Evolutionary conservation across 768 basidiomycete genomes (phyloP).

Genomic region (Lentinula aciculospora): DNA sequence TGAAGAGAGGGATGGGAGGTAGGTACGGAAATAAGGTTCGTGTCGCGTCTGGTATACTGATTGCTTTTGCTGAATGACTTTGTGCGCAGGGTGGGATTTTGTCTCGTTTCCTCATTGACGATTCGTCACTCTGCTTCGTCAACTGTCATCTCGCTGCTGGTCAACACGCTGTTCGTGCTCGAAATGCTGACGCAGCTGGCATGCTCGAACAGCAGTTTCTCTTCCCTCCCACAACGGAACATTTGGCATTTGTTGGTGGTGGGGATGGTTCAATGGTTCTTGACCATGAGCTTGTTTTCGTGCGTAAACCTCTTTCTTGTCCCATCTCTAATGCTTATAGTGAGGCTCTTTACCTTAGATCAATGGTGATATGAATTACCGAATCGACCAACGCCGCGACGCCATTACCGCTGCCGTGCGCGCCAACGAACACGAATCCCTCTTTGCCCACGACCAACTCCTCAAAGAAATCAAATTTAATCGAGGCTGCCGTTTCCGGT

Average conservation of each 20-base stretch:
- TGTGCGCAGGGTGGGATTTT: slow-evolving; percentile 75
- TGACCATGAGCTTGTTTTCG: slow-evolving; percentile 93
- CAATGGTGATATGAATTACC: slow-evolving; percentile 95
- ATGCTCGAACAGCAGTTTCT: slow-evolving; percentile 80
- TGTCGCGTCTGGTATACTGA: background rate
- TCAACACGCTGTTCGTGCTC: slow-evolving; percentile 71
- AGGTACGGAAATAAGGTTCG: slow-evolving; percentile 91
- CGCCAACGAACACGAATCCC: slow-evolving; percentile 54
- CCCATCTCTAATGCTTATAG: background rate
- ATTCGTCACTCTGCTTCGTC: slow-evolving; percentile 90
- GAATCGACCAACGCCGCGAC: slow-evolving; percentile 90
- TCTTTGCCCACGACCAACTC: slow-evolving; percentile 82
- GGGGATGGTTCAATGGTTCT: slow-evolving; percentile 91
- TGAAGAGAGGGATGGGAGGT: slow-evolving; percentile 92
- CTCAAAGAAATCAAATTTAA: slow-evolving; percentile 85
- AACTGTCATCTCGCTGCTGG: slow-evolving; percentile 98
- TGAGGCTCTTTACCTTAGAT: slow-evolving; percentile 45
- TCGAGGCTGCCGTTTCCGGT: slow-evolving; percentile 79
- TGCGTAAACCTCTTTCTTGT: slow-evolving; percentile 30
- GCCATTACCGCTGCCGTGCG: slow-evolving; percentile 67
- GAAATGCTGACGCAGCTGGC: slow-evolving; percentile 84
- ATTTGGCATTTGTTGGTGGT: slow-evolving; percentile 75
- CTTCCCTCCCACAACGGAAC: slow-evolving; percentile 51
- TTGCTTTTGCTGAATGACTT: slow-evolving; percentile 3
- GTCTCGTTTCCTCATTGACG: slow-evolving; percentile 84